Conservation (phyloP, 2,329 filamentous ascomycete genomes). For the Colletotrichum sp. region DNA sequence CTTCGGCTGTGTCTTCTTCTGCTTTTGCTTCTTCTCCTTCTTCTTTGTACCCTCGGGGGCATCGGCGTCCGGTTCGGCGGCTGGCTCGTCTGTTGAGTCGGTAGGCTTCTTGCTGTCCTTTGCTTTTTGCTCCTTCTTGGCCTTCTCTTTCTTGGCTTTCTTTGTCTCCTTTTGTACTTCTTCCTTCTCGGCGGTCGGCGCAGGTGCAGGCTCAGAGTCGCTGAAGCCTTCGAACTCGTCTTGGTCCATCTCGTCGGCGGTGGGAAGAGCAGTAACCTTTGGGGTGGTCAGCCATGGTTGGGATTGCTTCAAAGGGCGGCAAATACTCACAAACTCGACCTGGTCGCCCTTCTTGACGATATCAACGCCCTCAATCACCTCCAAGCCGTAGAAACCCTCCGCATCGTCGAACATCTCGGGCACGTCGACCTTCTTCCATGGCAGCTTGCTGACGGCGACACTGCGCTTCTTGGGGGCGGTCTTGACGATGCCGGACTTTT, state of each 20-base stretch:
- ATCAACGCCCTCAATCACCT: constrained; percentile 91
- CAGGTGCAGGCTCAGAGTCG: constrained; percentile 45
- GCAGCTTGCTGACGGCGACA: constrained; percentile 52
- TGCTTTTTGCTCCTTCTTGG: constrained; percentile 31
- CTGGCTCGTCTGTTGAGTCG: not conserved
- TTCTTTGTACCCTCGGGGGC: constrained; percentile 27
- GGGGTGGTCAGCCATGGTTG: not conserved
- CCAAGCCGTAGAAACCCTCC: constrained; percentile 91
- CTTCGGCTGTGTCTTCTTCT: constrained; percentile 29
- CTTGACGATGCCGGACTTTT: constrained; percentile 11
- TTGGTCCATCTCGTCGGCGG: constrained; percentile 30
- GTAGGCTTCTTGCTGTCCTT: constrained; percentile 23
- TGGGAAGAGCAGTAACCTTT: not conserved
- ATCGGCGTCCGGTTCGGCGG: not conserved
- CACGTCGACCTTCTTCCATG: constrained; percentile 66
- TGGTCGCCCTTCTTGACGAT: constrained; percentile 71
- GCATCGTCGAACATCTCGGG: constrained; percentile 84
- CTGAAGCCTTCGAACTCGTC: constrained; percentile 71
- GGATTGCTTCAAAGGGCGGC: fast-evolving
- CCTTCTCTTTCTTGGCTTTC: constrained; percentile 30
- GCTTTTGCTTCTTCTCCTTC: constrained; percentile 33
- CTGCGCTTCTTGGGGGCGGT: constrained; percentile 35
- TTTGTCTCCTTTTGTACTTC: constrained; percentile 30
- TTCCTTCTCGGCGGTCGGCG: constrained; percentile 23
- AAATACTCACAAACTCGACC: constrained; percentile 57